These are phyloP conservation scores for Pestalotiopsis sp. DNA, from an alignment of 2,329 filamentous ascomycete species.

Conservation along the genomic window DNA sequence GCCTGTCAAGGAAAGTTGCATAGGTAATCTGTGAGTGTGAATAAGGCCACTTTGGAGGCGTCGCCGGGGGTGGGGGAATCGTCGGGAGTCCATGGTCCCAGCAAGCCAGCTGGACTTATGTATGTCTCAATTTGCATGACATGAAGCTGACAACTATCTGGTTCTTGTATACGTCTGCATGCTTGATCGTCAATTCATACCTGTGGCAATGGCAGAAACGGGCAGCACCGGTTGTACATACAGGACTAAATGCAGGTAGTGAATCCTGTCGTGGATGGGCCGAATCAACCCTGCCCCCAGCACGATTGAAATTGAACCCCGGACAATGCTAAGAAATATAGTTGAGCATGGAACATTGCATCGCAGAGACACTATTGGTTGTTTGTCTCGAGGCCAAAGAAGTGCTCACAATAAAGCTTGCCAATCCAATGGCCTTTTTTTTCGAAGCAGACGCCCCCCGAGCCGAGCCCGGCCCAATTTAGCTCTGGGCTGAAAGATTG, in stretches of 20 bases:
- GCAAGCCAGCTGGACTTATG: no score
- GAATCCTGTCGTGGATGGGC: not conserved
- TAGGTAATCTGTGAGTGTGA: no score
- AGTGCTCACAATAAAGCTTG: conserved; percentile 7
- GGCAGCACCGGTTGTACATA: not conserved
- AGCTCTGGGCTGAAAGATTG: conserved; percentile 1
- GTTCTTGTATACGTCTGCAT: no score
- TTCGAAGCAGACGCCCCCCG: conserved; percentile 1
- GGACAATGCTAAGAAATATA: not conserved
- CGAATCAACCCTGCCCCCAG: not conserved
- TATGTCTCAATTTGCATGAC: no score
- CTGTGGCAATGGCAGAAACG: no score
- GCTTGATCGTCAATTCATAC: no score
- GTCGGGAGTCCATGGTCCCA: no score
- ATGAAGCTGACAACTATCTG: no score
- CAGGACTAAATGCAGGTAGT: not conserved
- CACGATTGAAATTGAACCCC: not conserved
- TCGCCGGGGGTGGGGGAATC: no score
- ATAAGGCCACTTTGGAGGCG: no score
- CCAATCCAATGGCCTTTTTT: conserved; percentile 2
- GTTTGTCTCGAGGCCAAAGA: not conserved
- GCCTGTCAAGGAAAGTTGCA: not conserved
- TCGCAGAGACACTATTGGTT: conserved; percentile 5
- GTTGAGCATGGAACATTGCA: not conserved
- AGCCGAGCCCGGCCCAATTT: not conserved